phyloP scores from a whole-genome alignment of 2,329 filamentous ascomycete species.

The Dactylella cylindrospora region DNA sequence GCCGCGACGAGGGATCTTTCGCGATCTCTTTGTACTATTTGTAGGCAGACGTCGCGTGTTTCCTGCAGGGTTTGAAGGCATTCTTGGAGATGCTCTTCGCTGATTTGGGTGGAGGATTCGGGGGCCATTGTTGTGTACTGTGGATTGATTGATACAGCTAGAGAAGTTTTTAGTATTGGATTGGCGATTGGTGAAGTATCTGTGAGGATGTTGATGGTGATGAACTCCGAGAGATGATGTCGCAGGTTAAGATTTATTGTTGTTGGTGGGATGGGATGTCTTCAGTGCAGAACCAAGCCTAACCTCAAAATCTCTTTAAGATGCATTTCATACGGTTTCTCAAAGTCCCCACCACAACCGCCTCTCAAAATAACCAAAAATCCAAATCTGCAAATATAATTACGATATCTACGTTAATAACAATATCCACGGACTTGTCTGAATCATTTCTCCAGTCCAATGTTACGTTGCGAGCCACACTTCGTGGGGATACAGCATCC shows the following conservation, averaged over 20 bases:
- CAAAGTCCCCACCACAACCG: slow-evolving; percentile 60
- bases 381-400: slow-evolving; percentile 50
- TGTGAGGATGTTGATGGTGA: not conserved
- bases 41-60: slow-evolving; percentile 47
- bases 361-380: slow-evolving; percentile 46
- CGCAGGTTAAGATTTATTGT: too few species aligned
- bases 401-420: slow-evolving; percentile 59
- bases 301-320: too few species aligned
- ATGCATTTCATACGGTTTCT: slow-evolving; percentile 70
- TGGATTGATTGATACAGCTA: not conserved
- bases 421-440: slow-evolving; percentile 69
- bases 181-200: not conserved
- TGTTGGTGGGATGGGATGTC: too few species aligned
- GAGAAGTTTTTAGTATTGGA: not conserved
- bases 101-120: slow-evolving; percentile 31
- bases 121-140: slow-evolving; percentile 23
- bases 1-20: slow-evolving; percentile 13
- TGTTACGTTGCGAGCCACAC: slow-evolving; percentile 36
- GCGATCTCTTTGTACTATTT: slow-evolving; percentile 45
- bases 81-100: slow-evolving; percentile 46
- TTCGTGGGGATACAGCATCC: slow-evolving; percentile 23
- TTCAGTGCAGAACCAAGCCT: too few species aligned
- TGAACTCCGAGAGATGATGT: too few species aligned
- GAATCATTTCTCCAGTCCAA: slow-evolving; percentile 58
- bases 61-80: slow-evolving; percentile 46